These are phyloP conservation scores for Tricholoma bakamatsutake DNA, from an alignment of 768 basidiomycete genomes.

Conservation along the genomic window DNA sequence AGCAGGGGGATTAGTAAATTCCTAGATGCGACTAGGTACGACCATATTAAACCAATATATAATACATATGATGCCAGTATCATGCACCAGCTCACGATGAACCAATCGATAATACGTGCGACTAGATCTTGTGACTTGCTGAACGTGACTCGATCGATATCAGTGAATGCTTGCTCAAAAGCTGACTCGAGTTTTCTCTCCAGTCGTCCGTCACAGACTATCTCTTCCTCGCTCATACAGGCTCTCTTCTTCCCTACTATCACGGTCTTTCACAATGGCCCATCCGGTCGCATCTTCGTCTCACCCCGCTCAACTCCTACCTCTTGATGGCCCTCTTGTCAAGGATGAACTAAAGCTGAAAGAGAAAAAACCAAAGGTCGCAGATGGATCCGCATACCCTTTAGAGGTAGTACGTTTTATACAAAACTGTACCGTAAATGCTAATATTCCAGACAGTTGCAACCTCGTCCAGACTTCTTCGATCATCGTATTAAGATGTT, in stretches of 20 bases:
- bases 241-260: slow-evolving; percentile 11
- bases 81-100: too few species aligned
- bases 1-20: slow-evolving; percentile 39
- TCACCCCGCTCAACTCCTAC: slow-evolving; percentile 41
- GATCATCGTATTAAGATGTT: slow-evolving; percentile 88
- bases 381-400: slow-evolving; percentile 42
- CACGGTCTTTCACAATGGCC: slow-evolving; percentile 41
- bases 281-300: slow-evolving; percentile 51
- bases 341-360: slow-evolving; percentile 18
- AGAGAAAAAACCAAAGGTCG: slow-evolving; percentile 37
- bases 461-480: slow-evolving; percentile 83
- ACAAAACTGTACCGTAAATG: slow-evolving; percentile 6
- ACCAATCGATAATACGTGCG: too few species aligned
- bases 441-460: slow-evolving; percentile 42
- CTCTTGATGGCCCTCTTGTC: slow-evolving; percentile 38
- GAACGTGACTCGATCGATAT: slow-evolving; percentile 36
- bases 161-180: slow-evolving; percentile 28
- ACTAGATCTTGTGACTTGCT: not conserved
- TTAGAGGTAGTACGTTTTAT: slow-evolving; percentile 54
- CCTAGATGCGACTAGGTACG: too few species aligned
- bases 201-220: slow-evolving; percentile 27
- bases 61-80: too few species aligned
- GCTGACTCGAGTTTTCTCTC: slow-evolving; percentile 28
- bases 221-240: slow-evolving; percentile 16
- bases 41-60: too few species aligned